Base-by-base conservation (phyloP, 805 yeast species). In the Nakazawaea laoshanensis region DNA sequence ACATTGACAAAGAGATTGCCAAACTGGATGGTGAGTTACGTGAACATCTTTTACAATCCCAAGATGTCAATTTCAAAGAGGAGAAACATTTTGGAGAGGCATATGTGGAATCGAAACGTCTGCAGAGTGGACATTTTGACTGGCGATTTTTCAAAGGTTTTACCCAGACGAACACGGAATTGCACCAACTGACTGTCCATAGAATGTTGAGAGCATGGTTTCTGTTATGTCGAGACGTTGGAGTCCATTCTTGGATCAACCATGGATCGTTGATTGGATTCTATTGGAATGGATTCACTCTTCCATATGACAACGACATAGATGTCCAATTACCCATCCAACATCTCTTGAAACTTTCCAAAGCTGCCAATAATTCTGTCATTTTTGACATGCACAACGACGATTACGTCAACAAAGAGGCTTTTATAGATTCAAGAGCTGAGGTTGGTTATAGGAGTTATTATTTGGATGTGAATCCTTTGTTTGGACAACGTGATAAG, bases 241-340 rank as follows among this genome's bases (percentile, higher is more conserved):
- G 63, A 2, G 41, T 77, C 5, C 46, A 57, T 8, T 65, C 79
- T 0, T 77, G 83, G 81, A 60, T 77, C 22, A 71, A 77, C 4
- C 80, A 75, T 49, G 84, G 84, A 3, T 58, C 80, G 7, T 55
- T 77, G 37, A 59, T 77, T 18, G 77, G 79, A 6, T 76, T 77
- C 70, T 66, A 68, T 42, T 74, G 73, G 65, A 73, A 70, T 46
- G 80, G 78, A 1, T 48, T 70, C 38, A 54, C 61, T 4, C 57
- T 76, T 41, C 77, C 77, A 6, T 76, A 79, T 78, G 83, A 75
- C 48, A 57, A 60, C 28, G 81, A 75, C 44, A 52, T 71, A 21
- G 82, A 76, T 53, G 77, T 72, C n/a, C 79, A 74, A 44, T 54
- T 75, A 46, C 67, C 80, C 1, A 65, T 68, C 38, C 45, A 41